These are phyloP conservation scores for Astragalus membranaceus DNA, from an alignment of 306 rosid genomes.

Conservation along the genomic window DNA sequence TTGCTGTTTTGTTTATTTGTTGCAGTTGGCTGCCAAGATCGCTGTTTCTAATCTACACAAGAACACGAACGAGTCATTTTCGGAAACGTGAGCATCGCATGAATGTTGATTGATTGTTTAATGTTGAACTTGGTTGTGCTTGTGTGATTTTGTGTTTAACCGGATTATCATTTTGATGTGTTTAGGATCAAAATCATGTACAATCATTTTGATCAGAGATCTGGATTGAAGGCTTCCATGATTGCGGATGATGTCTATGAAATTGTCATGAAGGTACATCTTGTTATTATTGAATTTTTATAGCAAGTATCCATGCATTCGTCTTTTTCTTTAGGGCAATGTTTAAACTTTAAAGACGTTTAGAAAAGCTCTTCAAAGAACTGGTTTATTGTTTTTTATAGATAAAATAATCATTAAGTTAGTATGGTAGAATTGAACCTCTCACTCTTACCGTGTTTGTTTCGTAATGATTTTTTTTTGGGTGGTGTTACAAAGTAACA, in stretches of 20 bases:
- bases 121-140: background rate
- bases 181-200: constrained; percentile 39
- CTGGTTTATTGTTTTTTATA: too few species aligned
- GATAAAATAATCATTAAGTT: too few species aligned
- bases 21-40: constrained; percentile 80
- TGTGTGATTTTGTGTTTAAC: constrained; percentile 20
- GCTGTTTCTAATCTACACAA: constrained; percentile 78
- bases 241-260: constrained; percentile 80
- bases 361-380: too few species aligned
- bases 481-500: too few species aligned
- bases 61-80: constrained; percentile 54
- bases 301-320: too few species aligned
- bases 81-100: constrained; percentile 54
- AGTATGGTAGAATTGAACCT: too few species aligned
- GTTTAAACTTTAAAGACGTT: too few species aligned
- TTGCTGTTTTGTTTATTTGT: background rate
- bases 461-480: too few species aligned
- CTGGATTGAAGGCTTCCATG: constrained; percentile 64
- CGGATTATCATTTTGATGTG: too few species aligned
- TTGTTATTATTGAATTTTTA: too few species aligned
- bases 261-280: constrained; percentile 57
- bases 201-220: constrained; percentile 52
- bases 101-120: background rate
- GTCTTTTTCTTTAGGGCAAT: too few species aligned
- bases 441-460: too few species aligned